phyloP scores from a whole-genome alignment of 192 early-diverging fungal genomes.

The Coemansia sp. region DNA sequence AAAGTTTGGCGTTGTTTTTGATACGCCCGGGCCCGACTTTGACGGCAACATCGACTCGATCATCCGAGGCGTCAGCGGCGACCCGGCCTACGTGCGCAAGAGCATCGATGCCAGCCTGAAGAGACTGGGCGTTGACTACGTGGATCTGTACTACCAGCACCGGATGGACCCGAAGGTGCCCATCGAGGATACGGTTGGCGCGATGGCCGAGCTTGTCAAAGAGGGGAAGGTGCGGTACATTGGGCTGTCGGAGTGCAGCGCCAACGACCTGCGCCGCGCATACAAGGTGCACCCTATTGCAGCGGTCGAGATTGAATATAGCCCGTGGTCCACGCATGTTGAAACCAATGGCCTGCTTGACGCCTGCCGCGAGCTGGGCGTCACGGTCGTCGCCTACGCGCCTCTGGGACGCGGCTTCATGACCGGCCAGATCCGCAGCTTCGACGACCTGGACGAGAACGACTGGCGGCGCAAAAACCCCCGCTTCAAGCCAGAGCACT shows the following conservation, averaged over 20 bases:
- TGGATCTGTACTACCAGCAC: too few species aligned
- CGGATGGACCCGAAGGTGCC: too few species aligned
- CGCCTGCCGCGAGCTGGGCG: constrained; percentile 67
- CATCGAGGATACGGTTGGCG: too few species aligned
- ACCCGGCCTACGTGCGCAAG: too few species aligned
- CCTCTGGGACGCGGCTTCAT: constrained; percentile 72
- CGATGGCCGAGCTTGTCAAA: too few species aligned
- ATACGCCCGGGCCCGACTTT: too few species aligned
- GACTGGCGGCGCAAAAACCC: constrained; percentile 56
- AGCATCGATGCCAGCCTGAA: too few species aligned
- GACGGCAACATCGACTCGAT: too few species aligned
- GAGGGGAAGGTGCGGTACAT: too few species aligned
- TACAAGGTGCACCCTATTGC: constrained; percentile 57
- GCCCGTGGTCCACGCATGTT: constrained; percentile 59
- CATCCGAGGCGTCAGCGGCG: too few species aligned
- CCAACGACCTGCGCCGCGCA: constrained; percentile 56
- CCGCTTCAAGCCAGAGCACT: constrained; percentile 59
- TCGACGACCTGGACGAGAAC: constrained; percentile 52
- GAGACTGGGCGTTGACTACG: too few species aligned
- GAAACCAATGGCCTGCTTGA: constrained; percentile 65
- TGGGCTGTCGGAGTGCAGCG: constrained; percentile 53
- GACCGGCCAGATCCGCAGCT: constrained; percentile 56
- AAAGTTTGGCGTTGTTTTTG: too few species aligned
- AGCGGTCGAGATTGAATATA: constrained; percentile 43
- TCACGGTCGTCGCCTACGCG: constrained; percentile 71